Evolutionary conservation across 1,284 basidiomycete genomes (phyloP), one percentile per base, ranked within the genome.

Genomic region (Gymnopus androsaceus): DNA sequence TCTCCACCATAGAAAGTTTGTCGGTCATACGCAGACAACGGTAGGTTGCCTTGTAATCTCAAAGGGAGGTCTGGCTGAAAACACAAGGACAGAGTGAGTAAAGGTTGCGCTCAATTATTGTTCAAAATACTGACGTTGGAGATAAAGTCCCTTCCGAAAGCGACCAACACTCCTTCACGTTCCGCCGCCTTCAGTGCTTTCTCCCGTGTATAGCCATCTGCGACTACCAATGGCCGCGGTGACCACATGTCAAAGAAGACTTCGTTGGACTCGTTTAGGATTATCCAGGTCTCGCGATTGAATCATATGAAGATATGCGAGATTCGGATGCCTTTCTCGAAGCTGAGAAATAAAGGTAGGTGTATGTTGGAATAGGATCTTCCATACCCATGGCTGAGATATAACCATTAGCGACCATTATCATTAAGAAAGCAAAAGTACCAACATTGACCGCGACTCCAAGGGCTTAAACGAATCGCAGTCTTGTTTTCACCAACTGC

Each of bases 301-400:
- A 46, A 77, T 67, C 30, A 74, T 68, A 63, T 84, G 82, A 21
- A 87, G 59, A 64, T 85, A 88, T 0, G 82, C 82, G 8, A 87
- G 67, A 15, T 56, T 33, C 3, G 63, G 59, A 25, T 75, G 71
- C 5, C 61, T 63, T 31, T 69, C 61, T 3, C 66, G 67, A 27
- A 81, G 63, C 15, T 72, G 62, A 3, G 63, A 59, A 0, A 72
- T 67, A 3, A 81, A n/a, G 58, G 51, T 76, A 71, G 2, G 66
- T 58, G 68, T 75, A 81, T 0, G 71, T 74, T 0, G 78, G 75
- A 41, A 73, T 63, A 0, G 81, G 81, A 46, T 80, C 71, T 27
- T 65, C 58, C 73, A 74, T 73, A 23, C 71, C 59, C 72, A 75
- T 72, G 14, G 55, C 69, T 69, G 36, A 9, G n/a, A n/a, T n/a